These are phyloP conservation scores for Penicillium nordicum DNA, from an alignment of 2,329 filamentous ascomycete genomes.

Conservation along the genomic window DNA sequence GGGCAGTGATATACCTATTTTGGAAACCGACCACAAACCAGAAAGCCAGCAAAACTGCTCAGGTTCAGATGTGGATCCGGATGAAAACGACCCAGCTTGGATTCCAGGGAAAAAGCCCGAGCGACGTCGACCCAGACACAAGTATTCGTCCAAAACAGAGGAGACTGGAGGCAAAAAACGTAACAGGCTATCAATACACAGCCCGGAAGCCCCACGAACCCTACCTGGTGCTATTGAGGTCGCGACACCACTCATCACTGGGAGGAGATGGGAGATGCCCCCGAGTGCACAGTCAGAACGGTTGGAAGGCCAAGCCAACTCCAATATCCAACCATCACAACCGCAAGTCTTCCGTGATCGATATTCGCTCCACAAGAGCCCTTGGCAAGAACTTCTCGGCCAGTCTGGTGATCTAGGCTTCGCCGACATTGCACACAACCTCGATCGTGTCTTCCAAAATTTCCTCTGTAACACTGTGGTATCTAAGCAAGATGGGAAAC, in stretches of 20 bases:
- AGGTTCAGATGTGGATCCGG: constrained; percentile 36
- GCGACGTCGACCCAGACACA: constrained; percentile 36
- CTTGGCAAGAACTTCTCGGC: constrained; percentile 36
- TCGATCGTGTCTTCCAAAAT: constrained; percentile 36
- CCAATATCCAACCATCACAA: constrained; percentile 11
- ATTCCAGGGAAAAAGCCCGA: constrained; percentile 33
- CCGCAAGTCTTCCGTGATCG: constrained; percentile 26
- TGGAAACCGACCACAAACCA: background rate
- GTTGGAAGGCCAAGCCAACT: constrained; percentile 7
- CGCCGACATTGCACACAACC: constrained; percentile 33
- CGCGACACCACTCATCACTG: constrained; percentile 42
- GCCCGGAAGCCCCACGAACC: constrained; percentile 34
- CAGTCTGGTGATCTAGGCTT: constrained; percentile 33
- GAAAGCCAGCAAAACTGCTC: constrained; percentile 10
- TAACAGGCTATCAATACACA: constrained; percentile 32
- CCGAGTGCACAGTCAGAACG: constrained; percentile 23
- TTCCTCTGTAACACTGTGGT: constrained; percentile 36
- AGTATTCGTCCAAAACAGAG: constrained; percentile 35
- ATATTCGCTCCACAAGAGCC: constrained; percentile 30
- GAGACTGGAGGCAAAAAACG: constrained; percentile 22
- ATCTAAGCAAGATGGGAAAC: constrained; percentile 1
- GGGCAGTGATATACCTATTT: background rate
- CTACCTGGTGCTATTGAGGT: constrained; percentile 43
- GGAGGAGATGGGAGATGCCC: constrained; percentile 27
- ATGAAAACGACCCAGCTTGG: constrained; percentile 41